phyloP scores from a whole-genome alignment of 2,329 filamentous ascomycete species.

The Teratosphaeria pseudoeucalypti region DNA sequence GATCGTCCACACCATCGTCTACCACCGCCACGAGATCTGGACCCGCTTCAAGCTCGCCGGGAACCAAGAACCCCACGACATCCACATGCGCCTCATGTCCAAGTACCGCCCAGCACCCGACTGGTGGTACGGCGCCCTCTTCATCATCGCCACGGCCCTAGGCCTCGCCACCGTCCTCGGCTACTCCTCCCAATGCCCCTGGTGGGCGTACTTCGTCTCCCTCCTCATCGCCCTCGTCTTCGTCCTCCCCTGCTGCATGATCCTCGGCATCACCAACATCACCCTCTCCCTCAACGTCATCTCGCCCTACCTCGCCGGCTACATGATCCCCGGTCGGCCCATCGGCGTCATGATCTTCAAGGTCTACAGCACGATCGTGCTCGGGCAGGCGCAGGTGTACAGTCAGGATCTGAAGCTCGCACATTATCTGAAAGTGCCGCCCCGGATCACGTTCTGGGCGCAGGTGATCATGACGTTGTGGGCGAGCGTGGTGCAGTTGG shows the following conservation, averaged over 20 bases:
- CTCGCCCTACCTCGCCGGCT: conserved; percentile 42
- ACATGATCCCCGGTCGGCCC: conserved; percentile 33
- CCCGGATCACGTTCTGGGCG: conserved; percentile 35
- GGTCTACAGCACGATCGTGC: conserved; percentile 22
- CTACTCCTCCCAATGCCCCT: conserved; percentile 35
- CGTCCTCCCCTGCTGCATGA: conserved; percentile 72
- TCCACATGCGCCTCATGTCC: conserved; percentile 70
- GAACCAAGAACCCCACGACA: conserved; percentile 15
- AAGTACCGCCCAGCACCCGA: conserved; percentile 73
- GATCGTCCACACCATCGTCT: conserved; percentile 26
- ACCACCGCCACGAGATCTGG: conserved; percentile 26
- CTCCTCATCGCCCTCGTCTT: conserved; percentile 67
- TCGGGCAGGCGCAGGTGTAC: conserved; percentile 16
- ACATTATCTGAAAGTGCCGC: conserved; percentile 30
- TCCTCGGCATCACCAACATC: conserved; percentile 69
- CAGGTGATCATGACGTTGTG: conserved; percentile 35
- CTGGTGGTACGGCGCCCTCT: conserved; percentile 44
- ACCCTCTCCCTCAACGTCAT: conserved; percentile 29
- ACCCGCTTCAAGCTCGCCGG: conserved; percentile 11
- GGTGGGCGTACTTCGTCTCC: conserved; percentile 75
- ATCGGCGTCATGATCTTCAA: conserved; percentile 25
- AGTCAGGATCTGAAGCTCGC: conserved; percentile 21
- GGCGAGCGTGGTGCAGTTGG: conserved; percentile 34
- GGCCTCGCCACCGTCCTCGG: conserved; percentile 12
- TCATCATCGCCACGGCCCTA: conserved; percentile 16